Conservation (phyloP, 2,329 filamentous ascomycete species). For the Emericellopsis cladophorae region DNA sequence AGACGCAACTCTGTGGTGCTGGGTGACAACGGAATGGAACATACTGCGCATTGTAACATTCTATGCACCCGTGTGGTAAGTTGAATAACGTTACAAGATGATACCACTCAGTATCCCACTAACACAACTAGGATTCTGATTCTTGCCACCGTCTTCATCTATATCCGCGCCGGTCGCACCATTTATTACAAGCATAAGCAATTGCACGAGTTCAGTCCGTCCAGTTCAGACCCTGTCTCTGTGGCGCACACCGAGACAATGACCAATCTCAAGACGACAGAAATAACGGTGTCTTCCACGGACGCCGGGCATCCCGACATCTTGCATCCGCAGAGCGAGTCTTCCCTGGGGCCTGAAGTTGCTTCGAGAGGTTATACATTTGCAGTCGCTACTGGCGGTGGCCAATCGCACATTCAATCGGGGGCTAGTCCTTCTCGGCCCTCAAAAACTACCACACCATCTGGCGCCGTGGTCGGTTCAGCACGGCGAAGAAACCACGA, state of each 20-base stretch:
- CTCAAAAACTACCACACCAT: neutral
- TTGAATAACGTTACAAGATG: neutral
- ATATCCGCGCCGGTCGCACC: slow-evolving; percentile 50
- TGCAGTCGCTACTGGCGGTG: neutral
- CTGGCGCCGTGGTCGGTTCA: neutral
- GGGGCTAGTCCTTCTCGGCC: neutral
- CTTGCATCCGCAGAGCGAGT: neutral
- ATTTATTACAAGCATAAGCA: slow-evolving; percentile 57
- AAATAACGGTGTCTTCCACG: neutral
- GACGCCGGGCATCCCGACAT: neutral
- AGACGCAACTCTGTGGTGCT: slow-evolving; percentile 66
- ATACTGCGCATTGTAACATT: slow-evolving; percentile 57
- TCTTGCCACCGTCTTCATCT: slow-evolving; percentile 49
- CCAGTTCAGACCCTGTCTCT: neutral
- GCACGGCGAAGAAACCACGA: neutral
- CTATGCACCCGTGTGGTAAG: slow-evolving; percentile 49
- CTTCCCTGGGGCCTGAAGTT: neutral
- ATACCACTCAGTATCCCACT: slow-evolving; percentile 24
- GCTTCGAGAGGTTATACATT: neutral
- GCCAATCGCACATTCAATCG: neutral
- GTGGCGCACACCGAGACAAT: neutral
- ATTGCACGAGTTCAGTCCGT: slow-evolving; percentile 26
- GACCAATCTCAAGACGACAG: neutral
- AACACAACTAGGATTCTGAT: slow-evolving; percentile 40
- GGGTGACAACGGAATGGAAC: slow-evolving; percentile 52